phyloP scores from a whole-genome alignment of 805 yeast species.

The Starmerella etchellsii region DNA sequence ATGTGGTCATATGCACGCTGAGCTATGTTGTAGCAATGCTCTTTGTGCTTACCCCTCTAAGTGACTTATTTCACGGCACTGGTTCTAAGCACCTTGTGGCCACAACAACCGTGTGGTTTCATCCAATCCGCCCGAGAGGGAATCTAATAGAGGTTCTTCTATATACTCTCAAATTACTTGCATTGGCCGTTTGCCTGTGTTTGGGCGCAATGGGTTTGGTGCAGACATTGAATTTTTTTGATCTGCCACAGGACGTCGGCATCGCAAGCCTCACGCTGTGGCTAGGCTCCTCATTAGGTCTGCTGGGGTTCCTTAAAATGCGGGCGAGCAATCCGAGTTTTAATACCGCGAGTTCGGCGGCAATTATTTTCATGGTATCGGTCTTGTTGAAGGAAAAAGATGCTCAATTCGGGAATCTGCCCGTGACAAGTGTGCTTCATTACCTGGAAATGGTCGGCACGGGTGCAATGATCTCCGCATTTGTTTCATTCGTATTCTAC shows the following conservation, averaged over 20 bases:
- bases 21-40: conserved; percentile 63
- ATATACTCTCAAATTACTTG: conserved; percentile 52
- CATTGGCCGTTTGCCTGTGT: conserved; percentile 34
- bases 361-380: conserved; percentile 57
- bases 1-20: conserved; percentile 40
- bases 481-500: conserved; percentile 50
- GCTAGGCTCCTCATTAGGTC: conserved; percentile 46
- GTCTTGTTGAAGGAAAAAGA: conserved; percentile 66
- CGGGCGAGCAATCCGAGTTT: conserved; percentile 53
- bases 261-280: conserved; percentile 39
- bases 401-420: conserved; percentile 43
- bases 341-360: conserved; percentile 69
- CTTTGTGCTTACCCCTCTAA: conserved; percentile 43
- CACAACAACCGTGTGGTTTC: conserved; percentile 74
- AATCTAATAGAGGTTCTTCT: conserved; percentile 63
- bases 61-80: conserved; percentile 44
- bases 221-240: conserved; percentile 22
- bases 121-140: conserved; percentile 67
- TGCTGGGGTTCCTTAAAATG: conserved; percentile 58
- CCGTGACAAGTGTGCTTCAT: conserved; percentile 40
- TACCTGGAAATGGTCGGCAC: conserved; percentile 44
- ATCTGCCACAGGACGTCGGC: conserved; percentile 38
- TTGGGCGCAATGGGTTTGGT: conserved; percentile 33
- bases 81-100: conserved; percentile 74
- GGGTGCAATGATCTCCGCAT: conserved; percentile 50